Conservation (phyloP, 2,329 filamentous ascomycete genomes). For the Exophiala sp. region DNA sequence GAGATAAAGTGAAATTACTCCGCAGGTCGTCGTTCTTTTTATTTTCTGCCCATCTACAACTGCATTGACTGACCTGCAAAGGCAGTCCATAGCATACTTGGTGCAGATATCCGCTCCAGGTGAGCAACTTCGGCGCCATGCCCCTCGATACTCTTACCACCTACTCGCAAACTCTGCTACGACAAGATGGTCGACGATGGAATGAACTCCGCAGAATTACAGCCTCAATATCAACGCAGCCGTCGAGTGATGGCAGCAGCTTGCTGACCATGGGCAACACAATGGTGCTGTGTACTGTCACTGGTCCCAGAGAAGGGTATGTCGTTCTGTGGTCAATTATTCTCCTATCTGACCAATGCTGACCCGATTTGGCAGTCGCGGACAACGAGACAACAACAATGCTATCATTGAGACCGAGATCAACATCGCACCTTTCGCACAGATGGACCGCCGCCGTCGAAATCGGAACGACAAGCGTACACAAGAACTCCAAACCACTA, state of each 20-base stretch:
- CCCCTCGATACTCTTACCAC: constrained; percentile 91
- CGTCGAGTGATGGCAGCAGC: constrained; percentile 85
- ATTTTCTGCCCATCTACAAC: too few relatives aligned
- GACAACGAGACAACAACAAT: constrained; percentile 28
- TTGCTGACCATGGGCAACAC: constrained; percentile 98
- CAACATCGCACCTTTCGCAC: constrained; percentile 28
- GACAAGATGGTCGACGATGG: constrained; percentile 84
- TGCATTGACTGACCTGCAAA: too few relatives aligned
- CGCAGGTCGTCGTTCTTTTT: too few relatives aligned
- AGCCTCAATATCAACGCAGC: constrained; percentile 87
- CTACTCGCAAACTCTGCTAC: constrained; percentile 80
- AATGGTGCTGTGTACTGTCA: constrained; percentile 89
- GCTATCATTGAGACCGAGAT: constrained; percentile 28
- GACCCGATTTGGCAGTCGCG: constrained; percentile 16
- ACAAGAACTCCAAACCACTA: constrained; percentile 72
- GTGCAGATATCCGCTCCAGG: too few relatives aligned
- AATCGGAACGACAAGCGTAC: constrained; percentile 27
- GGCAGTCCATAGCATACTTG: too few relatives aligned
- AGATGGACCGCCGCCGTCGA: constrained; percentile 26
- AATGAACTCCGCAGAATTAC: constrained; percentile 89
- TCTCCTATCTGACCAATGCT: not conserved
- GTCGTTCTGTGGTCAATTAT: not conserved
- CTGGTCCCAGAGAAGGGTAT: constrained; percentile 71
- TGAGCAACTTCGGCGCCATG: constrained; percentile 53
- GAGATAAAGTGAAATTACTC: too few relatives aligned